Evolutionary conservation across 441 rosid species (phyloP), one percentile per base, ranked within the genome.

Genomic region (Aquilaria agallochum): DNA sequence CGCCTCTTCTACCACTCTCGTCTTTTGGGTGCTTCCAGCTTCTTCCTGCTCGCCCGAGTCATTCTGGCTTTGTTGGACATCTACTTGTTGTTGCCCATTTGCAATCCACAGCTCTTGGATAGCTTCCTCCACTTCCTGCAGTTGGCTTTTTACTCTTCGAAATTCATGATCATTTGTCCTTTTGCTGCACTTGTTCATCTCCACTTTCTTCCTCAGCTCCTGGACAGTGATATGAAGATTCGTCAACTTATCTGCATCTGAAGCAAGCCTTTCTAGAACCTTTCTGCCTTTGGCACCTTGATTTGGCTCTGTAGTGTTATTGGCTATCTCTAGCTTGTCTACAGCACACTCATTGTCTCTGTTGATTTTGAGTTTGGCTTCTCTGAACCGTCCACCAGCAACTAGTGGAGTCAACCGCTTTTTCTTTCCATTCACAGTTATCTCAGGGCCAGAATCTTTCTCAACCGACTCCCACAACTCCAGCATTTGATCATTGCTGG

Each of bases 71-170:
- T 81, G 83, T 53, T 82, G 83, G 5, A 80, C 69, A 56, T 78
- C 87, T 68, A 72, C 80, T 8, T 60, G 69, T 60, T 85, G 68
- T 50, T 76, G 85, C 74, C 76, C 81, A 50, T 82, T 85, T 40
- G 74, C 68, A 52, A 78, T 76, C 67, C 69, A 67, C 63, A 93
- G 72, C 72, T 86, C 87, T 66, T 64, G 42, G 59, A 86, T 68
- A 13, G 88, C 76, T 59, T 79, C 92, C 69, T 90, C 95, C 59
- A 68, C 83, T 66, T 85, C 89, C 66, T 80, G 74, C 56, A 93
- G 60, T 69, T 82, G 89, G 56, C 65, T 55, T 68, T 74, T 86
- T 71, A 81, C 79, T 66, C 74, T 68, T 47, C 77, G 83, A 9
- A 76, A 76, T 49, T 92, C 88, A 11, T 69, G 74, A 56, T 72